phyloP scores from a whole-genome alignment of 306 rosid species.

The Lagenaria siceraria region DNA sequence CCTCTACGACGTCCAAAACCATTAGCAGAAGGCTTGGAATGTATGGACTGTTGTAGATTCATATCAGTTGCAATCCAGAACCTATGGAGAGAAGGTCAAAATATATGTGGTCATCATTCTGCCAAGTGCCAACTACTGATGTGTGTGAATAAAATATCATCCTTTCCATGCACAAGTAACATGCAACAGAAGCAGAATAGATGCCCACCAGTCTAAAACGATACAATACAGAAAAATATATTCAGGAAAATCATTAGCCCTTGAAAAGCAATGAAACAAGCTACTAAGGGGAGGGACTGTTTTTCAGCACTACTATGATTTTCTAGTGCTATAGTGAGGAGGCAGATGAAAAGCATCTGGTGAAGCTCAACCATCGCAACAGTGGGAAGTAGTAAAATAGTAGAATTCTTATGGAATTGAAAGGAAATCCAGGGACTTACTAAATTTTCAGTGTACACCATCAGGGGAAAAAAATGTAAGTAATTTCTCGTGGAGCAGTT shows the following conservation, averaged over 20 bases:
- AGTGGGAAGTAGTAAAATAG: neutral
- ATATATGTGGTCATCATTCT: neutral
- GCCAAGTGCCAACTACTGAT: neutral
- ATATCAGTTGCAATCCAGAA: conserved; percentile 38
- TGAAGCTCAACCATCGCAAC: neutral
- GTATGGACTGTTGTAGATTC: conserved; percentile 57
- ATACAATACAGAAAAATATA: neutral
- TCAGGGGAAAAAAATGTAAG: neutral
- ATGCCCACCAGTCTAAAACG: neutral
- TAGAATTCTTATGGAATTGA: neutral
- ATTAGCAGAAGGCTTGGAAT: conserved; percentile 55
- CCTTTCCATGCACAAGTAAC: neutral
- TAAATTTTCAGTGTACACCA: neutral
- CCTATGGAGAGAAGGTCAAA: conserved; percentile 11
- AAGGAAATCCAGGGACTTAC: neutral
- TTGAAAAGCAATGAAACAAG: neutral
- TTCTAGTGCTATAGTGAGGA: neutral
- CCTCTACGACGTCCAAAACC: conserved; percentile 81
- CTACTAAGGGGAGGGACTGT: neutral
- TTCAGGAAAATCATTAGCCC: neutral
- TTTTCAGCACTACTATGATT: neutral
- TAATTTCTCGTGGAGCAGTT: neutral
- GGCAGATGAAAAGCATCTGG: neutral
- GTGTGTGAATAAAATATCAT: neutral
- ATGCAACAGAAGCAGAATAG: neutral